phyloP scores from a whole-genome alignment of 1,284 basidiomycete species.

The Ganoderma lucidum region DNA sequence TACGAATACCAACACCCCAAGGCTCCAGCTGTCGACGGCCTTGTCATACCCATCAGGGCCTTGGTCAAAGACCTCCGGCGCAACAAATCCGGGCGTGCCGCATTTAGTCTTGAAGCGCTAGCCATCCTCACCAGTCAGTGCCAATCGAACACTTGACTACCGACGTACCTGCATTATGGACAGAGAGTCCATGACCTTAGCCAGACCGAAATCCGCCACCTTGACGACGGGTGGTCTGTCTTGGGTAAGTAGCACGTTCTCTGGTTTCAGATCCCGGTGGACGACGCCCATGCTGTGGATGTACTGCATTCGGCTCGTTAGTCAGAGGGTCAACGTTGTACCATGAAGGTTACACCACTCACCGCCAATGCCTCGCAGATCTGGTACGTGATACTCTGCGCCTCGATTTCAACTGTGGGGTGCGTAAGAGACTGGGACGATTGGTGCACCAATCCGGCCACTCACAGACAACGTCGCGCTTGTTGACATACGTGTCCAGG shows the following conservation, averaged over 20 bases:
- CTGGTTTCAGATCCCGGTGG: constrained; percentile 48
- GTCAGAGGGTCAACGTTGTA: neutral
- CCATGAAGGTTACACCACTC: neutral
- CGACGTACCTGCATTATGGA: constrained; percentile 66
- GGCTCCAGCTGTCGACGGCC: constrained; percentile 92
- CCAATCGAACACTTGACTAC: too few relatives aligned
- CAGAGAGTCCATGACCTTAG: constrained; percentile 79
- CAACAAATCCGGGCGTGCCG: constrained; percentile 85
- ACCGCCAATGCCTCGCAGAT: constrained; percentile 69
- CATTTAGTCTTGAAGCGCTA: constrained; percentile 73
- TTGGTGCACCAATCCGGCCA: neutral
- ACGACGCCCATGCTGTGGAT: constrained; percentile 76
- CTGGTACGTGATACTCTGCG: constrained; percentile 71
- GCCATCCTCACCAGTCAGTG: too few relatives aligned
- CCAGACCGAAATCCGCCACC: constrained; percentile 91
- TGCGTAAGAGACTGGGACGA: neutral
- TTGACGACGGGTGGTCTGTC: constrained; percentile 71
- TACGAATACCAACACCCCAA: constrained; percentile 89
- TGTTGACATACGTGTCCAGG: constrained; percentile 81
- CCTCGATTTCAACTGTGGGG: constrained; percentile 11
- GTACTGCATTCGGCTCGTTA: constrained; percentile 48
- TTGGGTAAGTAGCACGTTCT: constrained; percentile 79
- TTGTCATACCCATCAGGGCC: constrained; percentile 77
- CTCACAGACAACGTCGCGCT: constrained; percentile 35
- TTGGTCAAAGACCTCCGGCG: constrained; percentile 82